Base-by-base conservation (phyloP, 345 rosid genomes). In the Eucalyptus grandis region DNA sequence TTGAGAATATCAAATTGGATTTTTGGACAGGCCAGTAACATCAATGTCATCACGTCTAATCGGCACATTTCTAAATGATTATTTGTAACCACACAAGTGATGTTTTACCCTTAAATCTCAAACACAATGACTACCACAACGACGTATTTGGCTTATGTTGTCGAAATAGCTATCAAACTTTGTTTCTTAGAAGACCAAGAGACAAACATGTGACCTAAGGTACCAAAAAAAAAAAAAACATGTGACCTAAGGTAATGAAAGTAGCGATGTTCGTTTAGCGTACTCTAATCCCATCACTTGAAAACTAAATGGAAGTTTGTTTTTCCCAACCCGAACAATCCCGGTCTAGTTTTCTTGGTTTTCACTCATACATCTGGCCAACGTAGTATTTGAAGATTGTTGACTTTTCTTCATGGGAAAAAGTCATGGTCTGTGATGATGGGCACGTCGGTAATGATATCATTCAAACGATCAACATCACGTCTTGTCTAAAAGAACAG, bases 111-210 rank as follows among this genome's bases (percentile, higher is more conserved):
- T 10, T 37, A 72, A 37, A 72, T 37, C 8, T 10, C 13, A 43
- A 72, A 19, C 27, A 10, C 3, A 34, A 72, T 5, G 2, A 6
- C 46, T 37, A 40, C 8, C 0, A 12, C 14, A 21, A 43, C 1
- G 12, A 72, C 0, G 5, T 5, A 37, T 37, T 37, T 6, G 82
- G 14, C 82, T 72, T 72, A 1, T 0, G 27, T 1, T 3, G 8
- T 19, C 27, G 5, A 19, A 37, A 37, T 72, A 11, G 14, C 26
- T 37, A 31, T 37, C 19, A 15, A 8, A 69, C 43, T 69, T 69
- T 31, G 24, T 31, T 31, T 31, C 19, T 4, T 31, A 5, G 7
- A 69, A 69, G 11, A 69, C 43, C 12, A 69, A 69, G 43, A 69
- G 80, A 53, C 56, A 31, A 67, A 67, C 80, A 1, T 8, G 80